phyloP scores from a whole-genome alignment of 148 eudicot genomes.

The Limonium bicolor region DNA sequence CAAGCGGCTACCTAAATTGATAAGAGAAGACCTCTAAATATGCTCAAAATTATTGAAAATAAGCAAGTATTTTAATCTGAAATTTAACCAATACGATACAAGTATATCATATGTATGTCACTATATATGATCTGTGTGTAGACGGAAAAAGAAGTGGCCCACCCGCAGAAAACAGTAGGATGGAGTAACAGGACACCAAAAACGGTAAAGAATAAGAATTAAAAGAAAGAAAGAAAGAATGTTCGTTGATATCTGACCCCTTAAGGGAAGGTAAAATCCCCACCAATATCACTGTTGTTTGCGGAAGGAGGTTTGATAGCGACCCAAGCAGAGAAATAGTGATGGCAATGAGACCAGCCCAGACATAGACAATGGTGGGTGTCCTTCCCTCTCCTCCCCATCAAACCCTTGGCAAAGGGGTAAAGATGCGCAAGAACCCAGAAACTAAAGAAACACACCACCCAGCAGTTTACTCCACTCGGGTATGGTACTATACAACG shows the following conservation, averaged over 20 bases:
- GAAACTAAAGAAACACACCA: slow-evolving; percentile 6
- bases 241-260: no score
- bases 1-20: no score
- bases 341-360: slow-evolving; percentile 8
- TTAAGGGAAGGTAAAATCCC: slow-evolving; percentile 54
- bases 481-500: slow-evolving; percentile 4
- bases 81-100: no score
- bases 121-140: no score
- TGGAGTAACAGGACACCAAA: no score
- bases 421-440: slow-evolving; percentile 9
- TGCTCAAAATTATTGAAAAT: no score
- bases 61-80: no score
- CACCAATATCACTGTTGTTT: slow-evolving; percentile 26
- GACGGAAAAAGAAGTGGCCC: no score
- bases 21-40: no score
- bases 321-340: slow-evolving; percentile 5
- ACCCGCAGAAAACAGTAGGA: no score
- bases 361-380: slow-evolving; percentile 5
- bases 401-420: slow-evolving; percentile 4
- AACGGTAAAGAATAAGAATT: background rate
- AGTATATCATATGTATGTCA: no score
- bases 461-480: slow-evolving; percentile 7
- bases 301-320: slow-evolving; percentile 3
- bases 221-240: background rate
- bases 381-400: slow-evolving; percentile 8